phyloP scores from a whole-genome alignment of 2,329 filamentous ascomycete species.

The Sphaerulina vaccinii region DNA sequence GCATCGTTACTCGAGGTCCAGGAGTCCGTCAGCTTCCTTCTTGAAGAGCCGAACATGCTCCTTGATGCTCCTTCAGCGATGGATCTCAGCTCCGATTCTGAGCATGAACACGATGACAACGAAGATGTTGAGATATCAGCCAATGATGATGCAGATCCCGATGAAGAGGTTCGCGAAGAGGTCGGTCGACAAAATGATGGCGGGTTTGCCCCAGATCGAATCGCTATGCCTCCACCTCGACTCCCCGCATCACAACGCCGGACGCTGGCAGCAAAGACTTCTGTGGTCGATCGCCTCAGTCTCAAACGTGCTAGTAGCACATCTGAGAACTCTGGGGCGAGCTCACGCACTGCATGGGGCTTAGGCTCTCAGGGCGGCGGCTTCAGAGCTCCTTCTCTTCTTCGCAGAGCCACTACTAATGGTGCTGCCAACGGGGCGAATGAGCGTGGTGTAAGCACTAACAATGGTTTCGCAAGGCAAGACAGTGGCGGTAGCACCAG shows the following conservation, averaged over 20 bases:
- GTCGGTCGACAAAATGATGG: slow-evolving; percentile 33
- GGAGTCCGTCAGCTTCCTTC: slow-evolving; percentile 76
- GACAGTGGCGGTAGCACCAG: slow-evolving; percentile 28
- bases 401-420: slow-evolving; percentile 69
- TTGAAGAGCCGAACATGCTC: slow-evolving; percentile 59
- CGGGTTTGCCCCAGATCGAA: slow-evolving; percentile 32
- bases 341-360: slow-evolving; percentile 38
- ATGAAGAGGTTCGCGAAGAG: slow-evolving; percentile 46
- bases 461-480: slow-evolving; percentile 27
- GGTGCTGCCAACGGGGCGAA: slow-evolving; percentile 30
- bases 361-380: slow-evolving; percentile 41
- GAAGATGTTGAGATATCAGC: slow-evolving; percentile 50
- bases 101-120: slow-evolving; percentile 41
- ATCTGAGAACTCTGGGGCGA: slow-evolving; percentile 15
- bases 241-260: slow-evolving; percentile 38
- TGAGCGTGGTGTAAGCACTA: slow-evolving; percentile 42
- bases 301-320: slow-evolving; percentile 51
- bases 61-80: slow-evolving; percentile 48
- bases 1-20: slow-evolving; percentile 76
- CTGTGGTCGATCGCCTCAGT: slow-evolving; percentile 71
- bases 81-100: slow-evolving; percentile 50
- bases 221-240: slow-evolving; percentile 41
- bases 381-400: slow-evolving; percentile 69
- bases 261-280: slow-evolving; percentile 36
- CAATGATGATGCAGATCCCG: slow-evolving; percentile 49